Percentiles rank a stretch among this genome's conserved stretches.
Evolutionary conservation across 257 asterid genomes (phyloP).

Genomic region (Solanum corneliomulleri): DNA sequence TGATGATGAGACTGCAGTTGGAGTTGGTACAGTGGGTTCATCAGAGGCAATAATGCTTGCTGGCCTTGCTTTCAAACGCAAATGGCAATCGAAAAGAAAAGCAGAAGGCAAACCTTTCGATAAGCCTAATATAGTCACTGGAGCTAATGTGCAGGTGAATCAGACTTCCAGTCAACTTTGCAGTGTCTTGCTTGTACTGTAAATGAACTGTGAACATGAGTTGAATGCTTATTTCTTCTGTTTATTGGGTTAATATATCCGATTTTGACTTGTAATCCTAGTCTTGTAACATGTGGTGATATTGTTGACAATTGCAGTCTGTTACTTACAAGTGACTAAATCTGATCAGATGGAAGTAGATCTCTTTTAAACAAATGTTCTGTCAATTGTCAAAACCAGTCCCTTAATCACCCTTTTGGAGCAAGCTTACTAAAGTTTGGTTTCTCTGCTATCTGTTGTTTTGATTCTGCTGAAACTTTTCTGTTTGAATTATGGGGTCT

Average conservation of each 20-base stretch:
- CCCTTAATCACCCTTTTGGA: not conserved
- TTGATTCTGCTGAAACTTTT: not conserved
- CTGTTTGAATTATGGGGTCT: not conserved
- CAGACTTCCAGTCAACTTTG: not conserved
- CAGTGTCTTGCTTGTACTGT: not conserved
- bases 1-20: conserved; percentile 45
- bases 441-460: not conserved
- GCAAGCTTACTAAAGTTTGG: not conserved
- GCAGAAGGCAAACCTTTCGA: conserved; percentile 43
- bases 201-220: not conserved
- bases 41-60: conserved; percentile 88
- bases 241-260: not conserved
- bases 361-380: not conserved
- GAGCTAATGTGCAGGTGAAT: conserved; percentile 63
- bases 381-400: not conserved
- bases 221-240: not conserved
- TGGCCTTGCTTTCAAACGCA: conserved; percentile 78
- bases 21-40: conserved; percentile 81
- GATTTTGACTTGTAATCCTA: not conserved
- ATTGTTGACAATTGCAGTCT: not conserved
- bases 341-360: not conserved
- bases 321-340: not conserved
- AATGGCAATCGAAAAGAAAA: conserved; percentile 65
- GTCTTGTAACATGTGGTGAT: not conserved
- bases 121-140: conserved; percentile 64